Evolutionary conservation across 2,329 filamentous ascomycete species (phyloP), one percentile per base, ranked within the genome.

Genomic region (Thermothelomyces thermophilus): DNA sequence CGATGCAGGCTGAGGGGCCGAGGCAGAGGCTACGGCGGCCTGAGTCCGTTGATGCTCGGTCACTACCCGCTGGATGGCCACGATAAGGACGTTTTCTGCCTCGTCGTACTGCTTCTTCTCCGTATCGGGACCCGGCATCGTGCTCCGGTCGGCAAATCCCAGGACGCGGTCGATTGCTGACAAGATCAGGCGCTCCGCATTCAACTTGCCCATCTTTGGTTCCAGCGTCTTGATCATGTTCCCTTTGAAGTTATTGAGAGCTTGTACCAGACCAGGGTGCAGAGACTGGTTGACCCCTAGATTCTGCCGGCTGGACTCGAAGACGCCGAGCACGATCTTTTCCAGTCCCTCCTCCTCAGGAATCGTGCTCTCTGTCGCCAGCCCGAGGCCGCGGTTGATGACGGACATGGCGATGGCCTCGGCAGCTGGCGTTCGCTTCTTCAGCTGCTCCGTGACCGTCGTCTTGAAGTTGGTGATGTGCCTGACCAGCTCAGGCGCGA

Each of bases 381-480:
- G 67, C 0, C 73, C 73, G 9, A 77, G 62, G 39, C 70, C 73
- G 22, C 74, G 73, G 54, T 76, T 77, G 53, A 78, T 64, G 11
- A 75, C 75, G 6, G 73, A 76, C 68, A 76, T 74, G 52, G 76
- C 72, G 20, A 76, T 70, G 20, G 69, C 71, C 50, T 75, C 70
- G 14, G 72, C 66, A 49, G 70, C 66, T 22, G 67, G 66, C 13
- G 67, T 65, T 1, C 70, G 68, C 53, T 69, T 71, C 43, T 66
- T 66, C 36, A 77, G 65, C 49, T 73, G 73, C 45, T 70, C 66
- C 10, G 72, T 66, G 14, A 77, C 64, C 9, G 73, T 71, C 10
- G 70, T 69, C 57, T 73, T 74, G 60, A 78, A 70, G 16, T 67
- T 66, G 30, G 69, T 65, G 16, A 78, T 67, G 13, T 70, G 69